Evolutionary conservation across 1,284 basidiomycete species (phyloP), one percentile per base, ranked within the genome.

Genomic region (Bjerkandera adusta): DNA sequence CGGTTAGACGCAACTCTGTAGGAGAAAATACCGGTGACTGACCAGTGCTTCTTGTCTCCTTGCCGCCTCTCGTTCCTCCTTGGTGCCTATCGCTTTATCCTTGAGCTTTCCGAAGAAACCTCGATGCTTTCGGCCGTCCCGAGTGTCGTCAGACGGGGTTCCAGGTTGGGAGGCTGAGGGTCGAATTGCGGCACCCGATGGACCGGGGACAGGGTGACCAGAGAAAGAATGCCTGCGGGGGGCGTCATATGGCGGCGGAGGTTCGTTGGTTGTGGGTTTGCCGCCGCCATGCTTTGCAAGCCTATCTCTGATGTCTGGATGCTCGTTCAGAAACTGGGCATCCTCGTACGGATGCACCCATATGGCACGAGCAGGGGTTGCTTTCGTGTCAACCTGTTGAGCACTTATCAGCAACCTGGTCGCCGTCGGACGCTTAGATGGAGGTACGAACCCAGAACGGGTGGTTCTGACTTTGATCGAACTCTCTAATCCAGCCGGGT

Each of bases 301-400:
- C 54, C 70, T 71, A 46, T 73, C 66, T 39, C 63, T 62, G 10
- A 69, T 54, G 11, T 77, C 73, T 11, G 83, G 80, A 54, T 85
- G 76, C 47, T 78, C 75, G 13, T 49, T 56, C 21, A 85, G 67
- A 61, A 74, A 87, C 47, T 77, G 71, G 43, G 81, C 76, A 57
- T 86, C 83, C 45, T 87, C 79, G 51, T 77, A 79, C 1, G 85
- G 85, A 57, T 88, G 83, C 3, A 73, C 70, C 85, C 85, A 88
- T 52, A 79, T 85, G 0, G 80, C 72, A 3, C 85, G 75, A 5
- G 83, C 77, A n/a, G 85, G 85, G 3, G 64, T 68, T 3, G 77
- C 74, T 42, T 65, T 70, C 0, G 83, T 87, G 53, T 88, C 81
- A n/a, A 86, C 79, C 83, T 77, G 45, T 20, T 46, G n/a, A 41